Percentiles rank a stretch among this genome's conserved stretches.
Evolutionary conservation across 1,284 basidiomycete species (phyloP).

Genomic region (Leccinum subspadiceum): DNA sequence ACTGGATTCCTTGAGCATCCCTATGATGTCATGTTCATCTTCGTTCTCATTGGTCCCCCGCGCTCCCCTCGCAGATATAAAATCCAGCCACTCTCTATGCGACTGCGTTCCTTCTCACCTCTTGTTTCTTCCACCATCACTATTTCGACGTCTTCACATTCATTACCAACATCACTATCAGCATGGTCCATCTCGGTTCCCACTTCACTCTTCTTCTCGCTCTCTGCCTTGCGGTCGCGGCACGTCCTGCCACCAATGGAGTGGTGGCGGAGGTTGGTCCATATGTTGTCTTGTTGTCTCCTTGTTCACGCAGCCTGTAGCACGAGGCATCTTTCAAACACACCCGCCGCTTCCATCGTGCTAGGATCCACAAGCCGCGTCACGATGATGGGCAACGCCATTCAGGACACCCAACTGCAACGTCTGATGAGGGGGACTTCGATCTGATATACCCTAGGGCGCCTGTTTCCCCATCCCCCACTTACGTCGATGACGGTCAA

Average conservation of each 20-base stretch:
- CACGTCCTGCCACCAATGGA: constrained; percentile 20
- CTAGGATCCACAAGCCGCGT: constrained; percentile 10
- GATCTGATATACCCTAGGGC: neutral
- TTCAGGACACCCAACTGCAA: constrained; percentile 18
- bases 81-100: constrained; percentile 12
- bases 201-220: constrained; percentile 32
- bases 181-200: constrained; percentile 29
- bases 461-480: neutral
- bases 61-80: constrained; percentile 18
- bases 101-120: neutral
- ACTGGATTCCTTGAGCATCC: constrained; percentile 7
- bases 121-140: constrained; percentile 12
- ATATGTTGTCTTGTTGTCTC: neutral
- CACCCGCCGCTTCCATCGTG: constrained; percentile 17
- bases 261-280: constrained; percentile 16
- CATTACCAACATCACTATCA: constrained; percentile 30
- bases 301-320: constrained; percentile 16
- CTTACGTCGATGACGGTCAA: constrained; percentile 13
- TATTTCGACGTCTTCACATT: constrained; percentile 24
- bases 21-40: constrained; percentile 21
- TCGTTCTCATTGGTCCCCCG: constrained; percentile 26
- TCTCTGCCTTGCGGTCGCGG: constrained; percentile 26
- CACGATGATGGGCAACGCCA: constrained; percentile 22
- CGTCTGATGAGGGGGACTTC: constrained; percentile 16
- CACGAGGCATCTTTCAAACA: constrained; percentile 3